Evolutionary conservation across 1,139 yeast species (phyloP).

Genomic region (Protomyces inundatus): DNA sequence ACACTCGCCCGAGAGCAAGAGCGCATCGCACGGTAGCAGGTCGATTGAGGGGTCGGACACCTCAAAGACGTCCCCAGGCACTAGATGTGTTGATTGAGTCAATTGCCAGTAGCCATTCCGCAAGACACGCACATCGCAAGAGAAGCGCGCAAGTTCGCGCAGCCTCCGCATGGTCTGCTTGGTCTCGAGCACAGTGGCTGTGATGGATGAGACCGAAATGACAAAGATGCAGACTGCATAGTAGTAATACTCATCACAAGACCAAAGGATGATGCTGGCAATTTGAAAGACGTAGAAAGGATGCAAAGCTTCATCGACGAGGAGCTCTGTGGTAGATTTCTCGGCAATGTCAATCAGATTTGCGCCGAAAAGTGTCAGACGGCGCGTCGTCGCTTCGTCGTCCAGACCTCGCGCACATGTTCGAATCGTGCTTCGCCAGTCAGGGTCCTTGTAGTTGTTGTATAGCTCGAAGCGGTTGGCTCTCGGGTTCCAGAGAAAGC

Average conservation of each 20-base stretch:
- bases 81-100: conserved; percentile 65
- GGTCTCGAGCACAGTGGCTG: conserved; percentile 78
- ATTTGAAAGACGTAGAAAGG: conserved; percentile 94
- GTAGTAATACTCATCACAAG: conserved; percentile 83
- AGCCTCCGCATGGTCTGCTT: conserved; percentile 66
- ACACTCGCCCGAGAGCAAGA: conserved; percentile 83
- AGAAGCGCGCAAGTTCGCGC: conserved; percentile 64
- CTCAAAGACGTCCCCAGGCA: conserved; percentile 94
- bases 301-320: conserved; percentile 79
- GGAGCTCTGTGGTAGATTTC: conserved; percentile 57
- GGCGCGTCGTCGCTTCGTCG: conserved; percentile 60
- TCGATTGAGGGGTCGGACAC: conserved; percentile 75
- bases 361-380: conserved; percentile 67
- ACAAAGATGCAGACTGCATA: conserved; percentile 88
- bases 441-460: conserved; percentile 74
- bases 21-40: conserved; percentile 80
- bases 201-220: conserved; percentile 73
- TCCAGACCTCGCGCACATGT: conserved; percentile 66
- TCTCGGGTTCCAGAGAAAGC: conserved; percentile 73
- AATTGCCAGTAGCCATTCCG: conserved; percentile 93
- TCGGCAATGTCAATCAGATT: conserved; percentile 73
- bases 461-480: conserved; percentile 83
- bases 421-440: conserved; percentile 57
- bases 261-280: conserved; percentile 85
- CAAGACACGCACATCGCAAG: conserved; percentile 80